Base-by-base conservation (phyloP, 805 yeast species). In the Metschnikowia arizonensis region DNA sequence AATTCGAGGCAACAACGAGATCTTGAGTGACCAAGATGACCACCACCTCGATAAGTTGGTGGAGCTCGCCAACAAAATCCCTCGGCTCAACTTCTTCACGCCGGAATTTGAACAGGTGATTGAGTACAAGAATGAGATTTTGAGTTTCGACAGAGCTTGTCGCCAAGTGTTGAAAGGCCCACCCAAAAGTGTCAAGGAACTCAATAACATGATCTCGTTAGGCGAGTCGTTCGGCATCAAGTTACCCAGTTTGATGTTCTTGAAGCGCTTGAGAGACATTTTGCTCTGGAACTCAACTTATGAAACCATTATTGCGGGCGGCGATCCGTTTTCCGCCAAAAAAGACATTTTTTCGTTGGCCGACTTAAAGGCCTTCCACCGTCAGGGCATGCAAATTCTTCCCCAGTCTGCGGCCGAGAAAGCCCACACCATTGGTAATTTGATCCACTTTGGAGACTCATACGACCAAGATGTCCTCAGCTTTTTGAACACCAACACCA, bases 221-320 rank as follows among this genome's bases (percentile, higher is more conserved):
- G 91, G 90, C 1, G 68, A 71, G 46, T 72, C 81, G 2, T 77
- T 83, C 56, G 85, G 85, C 3, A 60, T 85, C 31, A 72, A 68
- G 5, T 59, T 85, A 12, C 76, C 79, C 2, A 73, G 82, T 1
- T 58, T 71, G 39, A 50, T 47, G 14, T 69, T 71, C 42, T 53
- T 71, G n/a, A 56, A 53, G 2, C 57, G 76, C 38, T 49, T 72
- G n/a, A 55, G 69, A 45, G 66, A 64, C 45, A 50, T 66, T 11
- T 44, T 65, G 40, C 52, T 56, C 29, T 72, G 76, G 76, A 39
- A 65, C 2, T 57, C 61, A 12, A 53, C 53, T 2, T 66, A 50
- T 44, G 56, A 63, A 5, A 48, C 60, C n/a, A 65, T 71, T n/a
- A 58, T 60, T 14, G 53, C 58, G 10, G 76, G 76, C 2, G 69